phyloP scores from a whole-genome alignment of 805 yeast species.

The Kazachstania psychrophila region DNA sequence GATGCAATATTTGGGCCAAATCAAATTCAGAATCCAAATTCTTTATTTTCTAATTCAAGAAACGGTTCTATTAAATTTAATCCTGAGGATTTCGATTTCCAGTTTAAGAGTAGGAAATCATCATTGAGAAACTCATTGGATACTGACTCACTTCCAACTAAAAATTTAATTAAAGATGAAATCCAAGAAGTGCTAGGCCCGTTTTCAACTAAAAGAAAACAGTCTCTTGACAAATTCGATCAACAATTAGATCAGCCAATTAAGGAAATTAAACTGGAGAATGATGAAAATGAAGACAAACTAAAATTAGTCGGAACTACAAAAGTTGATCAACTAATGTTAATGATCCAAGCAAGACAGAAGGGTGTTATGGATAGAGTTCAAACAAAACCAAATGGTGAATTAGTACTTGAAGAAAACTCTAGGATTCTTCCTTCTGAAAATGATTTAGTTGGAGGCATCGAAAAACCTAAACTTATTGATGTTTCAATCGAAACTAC shows the following conservation, averaged over 20 bases:
- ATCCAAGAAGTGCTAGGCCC: background rate
- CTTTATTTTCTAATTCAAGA: constrained; percentile 10
- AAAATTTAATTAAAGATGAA: background rate
- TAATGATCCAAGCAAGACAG: constrained; percentile 80
- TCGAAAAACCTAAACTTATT: constrained; percentile 47
- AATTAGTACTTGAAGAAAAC: constrained; percentile 43
- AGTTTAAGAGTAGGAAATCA: constrained; percentile 26
- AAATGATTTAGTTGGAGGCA: constrained; percentile 67
- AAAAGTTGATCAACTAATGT: constrained; percentile 83
- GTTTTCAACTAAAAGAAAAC: too few species aligned
- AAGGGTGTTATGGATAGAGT: constrained; percentile 62
- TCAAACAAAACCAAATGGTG: constrained; percentile 60
- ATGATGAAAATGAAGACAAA: constrained; percentile 44
- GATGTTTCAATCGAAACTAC: too few species aligned
- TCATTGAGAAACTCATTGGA: constrained; percentile 14
- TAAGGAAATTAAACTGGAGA: too few species aligned
- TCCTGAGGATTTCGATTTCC: constrained; percentile 26
- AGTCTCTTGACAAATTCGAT: too few species aligned
- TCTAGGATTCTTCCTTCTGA: constrained; percentile 47
- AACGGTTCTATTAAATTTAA: constrained; percentile 23
- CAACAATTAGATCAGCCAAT: too few species aligned
- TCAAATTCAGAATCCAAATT: background rate
- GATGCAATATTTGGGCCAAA: background rate
- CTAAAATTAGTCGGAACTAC: constrained; percentile 75
- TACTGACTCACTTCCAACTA: background rate